Conservation (phyloP, 75 land plant species). For the Cryptomeria japonica region DNA sequence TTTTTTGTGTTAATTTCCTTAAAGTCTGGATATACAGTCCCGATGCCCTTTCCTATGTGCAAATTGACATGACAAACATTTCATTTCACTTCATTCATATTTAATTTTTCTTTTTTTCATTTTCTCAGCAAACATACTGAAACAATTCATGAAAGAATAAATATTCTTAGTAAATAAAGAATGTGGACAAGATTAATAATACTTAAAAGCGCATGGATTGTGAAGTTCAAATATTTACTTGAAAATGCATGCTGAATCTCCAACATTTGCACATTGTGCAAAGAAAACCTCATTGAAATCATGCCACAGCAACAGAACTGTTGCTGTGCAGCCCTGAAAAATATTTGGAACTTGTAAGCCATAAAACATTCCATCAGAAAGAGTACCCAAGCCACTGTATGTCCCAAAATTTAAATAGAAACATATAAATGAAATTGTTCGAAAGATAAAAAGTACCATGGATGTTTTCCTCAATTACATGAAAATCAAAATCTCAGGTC, state of each 20-base stretch:
- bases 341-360: constrained; percentile 10
- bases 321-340: constrained; percentile 98
- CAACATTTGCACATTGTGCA: constrained; percentile 98
- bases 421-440: background rate
- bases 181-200: background rate
- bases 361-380: background rate
- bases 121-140: background rate
- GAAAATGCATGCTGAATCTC: constrained; percentile 92
- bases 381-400: background rate
- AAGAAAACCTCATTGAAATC: constrained; percentile 48
- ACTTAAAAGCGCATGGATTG: background rate
- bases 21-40: background rate
- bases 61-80: background rate
- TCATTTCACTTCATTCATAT: background rate
- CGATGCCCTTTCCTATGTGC: background rate
- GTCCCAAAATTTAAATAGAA: background rate
- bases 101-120: background rate
- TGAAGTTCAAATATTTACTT: constrained; percentile 39
- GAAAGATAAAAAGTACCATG: background rate
- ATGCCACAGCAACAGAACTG: constrained; percentile 88
- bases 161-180: background rate
- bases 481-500: background rate
- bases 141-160: background rate
- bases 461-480: background rate
- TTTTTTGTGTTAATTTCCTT: background rate